Percentiles rank a stretch among this genome's conserved stretches.
Evolutionary conservation across 2,329 filamentous ascomycete genomes (phyloP).

Genomic region (Diaporthe sp.): DNA sequence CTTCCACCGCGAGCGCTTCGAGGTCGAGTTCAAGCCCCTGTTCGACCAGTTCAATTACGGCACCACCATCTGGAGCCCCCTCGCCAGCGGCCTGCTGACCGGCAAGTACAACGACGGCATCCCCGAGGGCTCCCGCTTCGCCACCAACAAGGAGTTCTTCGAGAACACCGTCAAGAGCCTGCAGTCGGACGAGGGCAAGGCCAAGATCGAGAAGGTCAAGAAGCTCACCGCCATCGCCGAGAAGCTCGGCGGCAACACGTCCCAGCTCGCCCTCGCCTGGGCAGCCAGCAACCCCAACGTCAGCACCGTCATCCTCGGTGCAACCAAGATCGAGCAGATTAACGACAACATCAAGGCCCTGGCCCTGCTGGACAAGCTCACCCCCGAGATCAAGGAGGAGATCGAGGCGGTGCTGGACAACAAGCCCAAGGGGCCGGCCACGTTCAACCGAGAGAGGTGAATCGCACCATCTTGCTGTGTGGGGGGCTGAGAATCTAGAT

Average conservation of each 20-base stretch:
- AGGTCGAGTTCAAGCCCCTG: conserved; percentile 69
- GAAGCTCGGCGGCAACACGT: conserved; percentile 67
- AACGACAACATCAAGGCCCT: conserved; percentile 69
- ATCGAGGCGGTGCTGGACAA: conserved; percentile 58
- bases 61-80: conserved; percentile 63
- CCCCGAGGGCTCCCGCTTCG: conserved; percentile 69
- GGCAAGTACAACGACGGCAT: conserved; percentile 75
- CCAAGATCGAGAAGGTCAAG: conserved; percentile 66
- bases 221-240: conserved; percentile 72
- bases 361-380: conserved; percentile 64
- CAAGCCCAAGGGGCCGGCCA: conserved; percentile 40
- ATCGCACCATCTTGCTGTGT: background rate
- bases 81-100: conserved; percentile 67
- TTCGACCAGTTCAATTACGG: conserved; percentile 68
- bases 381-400: conserved; percentile 66
- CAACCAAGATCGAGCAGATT: conserved; percentile 67
- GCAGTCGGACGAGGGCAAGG: conserved; percentile 63
- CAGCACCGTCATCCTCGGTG: conserved; percentile 70
- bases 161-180: conserved; percentile 59
- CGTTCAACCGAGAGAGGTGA: conserved; percentile 40
- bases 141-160: conserved; percentile 65
- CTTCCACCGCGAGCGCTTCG: conserved; percentile 70
- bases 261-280: conserved; percentile 70
- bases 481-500: background rate
- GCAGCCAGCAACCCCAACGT: conserved; percentile 71